Evolutionary conservation across 306 rosid species (phyloP).

Genomic region (Castanopsis chinensis): DNA sequence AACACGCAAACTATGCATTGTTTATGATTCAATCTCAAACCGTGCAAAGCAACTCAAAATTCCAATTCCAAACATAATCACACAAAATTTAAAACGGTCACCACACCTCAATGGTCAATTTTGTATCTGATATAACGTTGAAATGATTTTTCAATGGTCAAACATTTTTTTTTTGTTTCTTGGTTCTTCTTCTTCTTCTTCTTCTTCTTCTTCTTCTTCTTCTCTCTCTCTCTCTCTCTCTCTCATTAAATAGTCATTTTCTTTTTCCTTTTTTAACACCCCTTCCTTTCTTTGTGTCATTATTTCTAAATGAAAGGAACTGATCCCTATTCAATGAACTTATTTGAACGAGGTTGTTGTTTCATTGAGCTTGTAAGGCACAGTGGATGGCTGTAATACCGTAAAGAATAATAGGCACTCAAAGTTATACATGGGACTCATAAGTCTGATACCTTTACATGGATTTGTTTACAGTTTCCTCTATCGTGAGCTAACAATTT

Average conservation of each 20-base stretch:
- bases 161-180: neutral
- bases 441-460: neutral
- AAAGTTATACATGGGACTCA: neutral
- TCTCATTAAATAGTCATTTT: no score
- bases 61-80: no score
- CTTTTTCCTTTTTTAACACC: no score
- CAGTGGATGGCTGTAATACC: neutral
- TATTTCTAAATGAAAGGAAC: no score
- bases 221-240: no score
- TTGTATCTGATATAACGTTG: neutral
- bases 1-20: neutral
- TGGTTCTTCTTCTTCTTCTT: neutral
- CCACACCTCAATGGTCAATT: constrained; percentile 48
- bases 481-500: no score
- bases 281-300: no score
- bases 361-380: neutral
- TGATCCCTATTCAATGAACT: neutral
- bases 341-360: neutral
- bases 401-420: neutral
- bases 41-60: no score
- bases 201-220: no score
- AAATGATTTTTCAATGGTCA: neutral
- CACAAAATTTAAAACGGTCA: neutral
- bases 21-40: neutral
- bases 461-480: neutral